Evolutionary conservation across 2,329 filamentous ascomycete genomes (phyloP).

Genomic region (Hypoxylon sp.): DNA sequence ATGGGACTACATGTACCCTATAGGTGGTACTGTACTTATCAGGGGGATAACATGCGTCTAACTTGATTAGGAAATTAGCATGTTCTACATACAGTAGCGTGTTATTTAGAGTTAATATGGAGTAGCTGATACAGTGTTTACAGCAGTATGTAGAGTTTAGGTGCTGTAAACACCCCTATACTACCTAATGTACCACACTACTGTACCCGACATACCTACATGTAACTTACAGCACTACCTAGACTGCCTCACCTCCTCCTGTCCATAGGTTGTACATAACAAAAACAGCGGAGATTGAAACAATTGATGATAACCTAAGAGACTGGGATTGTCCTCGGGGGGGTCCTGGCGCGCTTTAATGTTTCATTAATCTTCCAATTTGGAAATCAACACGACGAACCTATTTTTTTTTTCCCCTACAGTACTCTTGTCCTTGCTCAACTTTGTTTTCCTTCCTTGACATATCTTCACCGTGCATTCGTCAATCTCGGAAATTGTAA

Average conservation of each 20-base stretch:
- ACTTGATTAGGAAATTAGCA: constrained; percentile 22
- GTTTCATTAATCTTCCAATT: constrained; percentile 45
- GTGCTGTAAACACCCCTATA: constrained; percentile 8
- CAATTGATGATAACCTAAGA: constrained; percentile 28
- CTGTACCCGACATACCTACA: too few relatives aligned
- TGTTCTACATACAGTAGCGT: constrained; percentile 8
- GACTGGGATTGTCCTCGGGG: constrained; percentile 9
- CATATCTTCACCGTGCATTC: constrained; percentile 35
- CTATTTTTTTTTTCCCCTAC: constrained; percentile 24
- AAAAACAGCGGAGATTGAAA: constrained; percentile 40
- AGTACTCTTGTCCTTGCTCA: constrained; percentile 15
- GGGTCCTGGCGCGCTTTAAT: constrained; percentile 37
- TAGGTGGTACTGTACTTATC: neutral
- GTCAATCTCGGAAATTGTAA: constrained; percentile 42
- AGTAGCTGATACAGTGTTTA: constrained; percentile 13
- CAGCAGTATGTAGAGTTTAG: constrained; percentile 5
- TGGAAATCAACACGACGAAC: constrained; percentile 41
- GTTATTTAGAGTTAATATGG: constrained; percentile 2
- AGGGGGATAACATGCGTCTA: constrained; percentile 26
- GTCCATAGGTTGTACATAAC: neutral
- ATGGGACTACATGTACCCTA: neutral
- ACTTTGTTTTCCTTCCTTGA: constrained; percentile 16
- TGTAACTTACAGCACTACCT: too few relatives aligned
- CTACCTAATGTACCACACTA: too few relatives aligned
- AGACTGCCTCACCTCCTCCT: neutral